Evolutionary conservation across 108 stramenopile species (phyloP).

Genomic region (Licmophora abbreviata): DNA sequence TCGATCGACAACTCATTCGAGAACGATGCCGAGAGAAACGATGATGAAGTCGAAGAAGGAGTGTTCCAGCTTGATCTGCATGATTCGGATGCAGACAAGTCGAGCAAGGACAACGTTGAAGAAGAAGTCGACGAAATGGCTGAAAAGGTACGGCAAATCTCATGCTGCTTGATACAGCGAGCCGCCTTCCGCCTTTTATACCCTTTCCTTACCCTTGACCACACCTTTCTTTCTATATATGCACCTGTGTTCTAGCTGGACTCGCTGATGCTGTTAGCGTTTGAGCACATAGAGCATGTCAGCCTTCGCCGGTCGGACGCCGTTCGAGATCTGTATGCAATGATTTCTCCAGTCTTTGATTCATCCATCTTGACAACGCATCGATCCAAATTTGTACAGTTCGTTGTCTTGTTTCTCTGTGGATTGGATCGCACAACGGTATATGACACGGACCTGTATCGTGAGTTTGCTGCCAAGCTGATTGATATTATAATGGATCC

Average conservation of each 20-base stretch:
- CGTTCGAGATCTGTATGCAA: neutral
- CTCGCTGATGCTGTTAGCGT: conserved; percentile 38
- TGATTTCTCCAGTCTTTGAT: conserved; percentile 51
- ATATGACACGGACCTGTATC: conserved; percentile 39
- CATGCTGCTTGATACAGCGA: neutral
- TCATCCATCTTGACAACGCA: conserved; percentile 80
- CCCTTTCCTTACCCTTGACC: too few species aligned
- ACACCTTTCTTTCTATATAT: too few species aligned
- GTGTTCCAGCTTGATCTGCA: conserved; percentile 18
- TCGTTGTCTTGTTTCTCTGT: conserved; percentile 80
- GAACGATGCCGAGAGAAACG: conserved; percentile 14
- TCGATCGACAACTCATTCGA: conserved; percentile 65
- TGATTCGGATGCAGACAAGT: conserved; percentile 10
- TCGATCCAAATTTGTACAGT: conserved; percentile 95
- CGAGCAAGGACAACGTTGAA: conserved; percentile 3
- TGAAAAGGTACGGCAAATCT: conserved; percentile 26
- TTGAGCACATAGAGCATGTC: conserved; percentile 34
- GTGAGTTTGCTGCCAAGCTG: conserved; percentile 65
- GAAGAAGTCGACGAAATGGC: conserved; percentile 39
- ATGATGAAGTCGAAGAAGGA: conserved; percentile 10
- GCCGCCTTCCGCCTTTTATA: conserved; percentile 1
- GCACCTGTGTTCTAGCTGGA: conserved; percentile 73
- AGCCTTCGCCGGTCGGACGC: neutral
- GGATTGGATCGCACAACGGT: conserved; percentile 23
- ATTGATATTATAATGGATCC: conserved; percentile 70